phyloP scores from a whole-genome alignment of 495 filamentous ascomycete genomes.

The Gamarada debralockiae region DNA sequence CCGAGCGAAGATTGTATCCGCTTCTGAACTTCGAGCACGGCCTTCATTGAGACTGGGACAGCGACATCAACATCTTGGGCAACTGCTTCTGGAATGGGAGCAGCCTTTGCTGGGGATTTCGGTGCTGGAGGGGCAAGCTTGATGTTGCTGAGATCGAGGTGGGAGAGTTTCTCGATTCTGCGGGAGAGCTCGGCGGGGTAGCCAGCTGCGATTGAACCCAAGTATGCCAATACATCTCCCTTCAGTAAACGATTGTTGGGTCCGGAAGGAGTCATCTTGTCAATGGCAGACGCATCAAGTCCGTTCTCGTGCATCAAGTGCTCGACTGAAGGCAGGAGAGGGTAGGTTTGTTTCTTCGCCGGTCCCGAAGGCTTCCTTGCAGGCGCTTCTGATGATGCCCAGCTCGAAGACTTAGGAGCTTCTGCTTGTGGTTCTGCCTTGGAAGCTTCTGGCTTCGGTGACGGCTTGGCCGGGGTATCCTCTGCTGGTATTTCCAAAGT shows the following conservation, averaged over 20 bases:
- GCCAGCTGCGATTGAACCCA: constrained; percentile 67
- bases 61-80: constrained; percentile 50
- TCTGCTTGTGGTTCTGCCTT: constrained; percentile 25
- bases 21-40: constrained; percentile 74
- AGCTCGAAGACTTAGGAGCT: constrained; percentile 17
- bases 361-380: constrained; percentile 36
- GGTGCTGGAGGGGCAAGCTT: constrained; percentile 61
- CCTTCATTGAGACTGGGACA: constrained; percentile 70
- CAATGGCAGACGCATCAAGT: constrained; percentile 63
- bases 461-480: constrained; percentile 30
- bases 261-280: constrained; percentile 81
- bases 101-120: constrained; percentile 34
- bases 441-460: constrained; percentile 28
- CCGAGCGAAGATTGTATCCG: constrained; percentile 71
- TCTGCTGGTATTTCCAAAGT: constrained; percentile 66
- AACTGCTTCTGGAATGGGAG: constrained; percentile 36
- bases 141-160: constrained; percentile 93
- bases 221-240: constrained; percentile 89
- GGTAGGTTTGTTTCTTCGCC: constrained; percentile 67
- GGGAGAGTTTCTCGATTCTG: constrained; percentile 67
- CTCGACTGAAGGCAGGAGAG: constrained; percentile 81
- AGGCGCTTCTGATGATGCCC: constrained; percentile 25
- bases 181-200: constrained; percentile 66
- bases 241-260: constrained; percentile 89
- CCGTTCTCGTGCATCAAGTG: constrained; percentile 75